Conservation (phyloP, 1,284 basidiomycete genomes). For the Athelia psychrophila region DNA sequence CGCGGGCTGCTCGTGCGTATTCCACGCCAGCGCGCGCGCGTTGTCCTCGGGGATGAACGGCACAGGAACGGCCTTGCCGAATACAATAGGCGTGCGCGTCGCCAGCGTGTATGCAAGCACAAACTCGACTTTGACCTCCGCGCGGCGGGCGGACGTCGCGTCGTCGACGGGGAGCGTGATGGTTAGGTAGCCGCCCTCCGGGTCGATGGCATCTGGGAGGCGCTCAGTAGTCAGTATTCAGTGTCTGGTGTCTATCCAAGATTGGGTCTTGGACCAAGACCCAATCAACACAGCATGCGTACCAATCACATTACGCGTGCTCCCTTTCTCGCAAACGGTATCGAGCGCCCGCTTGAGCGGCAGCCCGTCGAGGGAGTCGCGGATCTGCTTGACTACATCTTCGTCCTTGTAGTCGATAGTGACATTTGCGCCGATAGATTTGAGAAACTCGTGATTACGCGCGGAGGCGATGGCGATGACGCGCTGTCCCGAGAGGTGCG, state of each 20-base stretch:
- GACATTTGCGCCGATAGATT: constrained; percentile 32
- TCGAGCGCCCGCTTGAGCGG: constrained; percentile 1
- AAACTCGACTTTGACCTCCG: constrained; percentile 1
- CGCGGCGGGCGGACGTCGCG: background rate
- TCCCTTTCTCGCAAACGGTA: constrained; percentile 4
- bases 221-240: too few relatives aligned
- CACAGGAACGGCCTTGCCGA: background rate
- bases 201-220: background rate
- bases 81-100: background rate
- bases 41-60: constrained; percentile 2
- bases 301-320: constrained; percentile 1
- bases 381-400: constrained; percentile 13
- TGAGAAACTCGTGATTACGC: constrained; percentile 31
- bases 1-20: background rate
- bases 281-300: background rate
- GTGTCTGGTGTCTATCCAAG: too few relatives aligned
- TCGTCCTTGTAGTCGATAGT: constrained; percentile 27
- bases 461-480: constrained; percentile 35
- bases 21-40: background rate
- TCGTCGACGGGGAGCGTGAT: background rate
- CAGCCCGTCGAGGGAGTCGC: constrained; percentile 6
- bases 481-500: constrained; percentile 26
- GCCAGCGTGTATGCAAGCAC: too few relatives aligned
- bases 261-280: too few relatives aligned
- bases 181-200: background rate